Base-by-base conservation (phyloP, 1,139 yeast genomes). In the Fermentozyma sake region DNA sequence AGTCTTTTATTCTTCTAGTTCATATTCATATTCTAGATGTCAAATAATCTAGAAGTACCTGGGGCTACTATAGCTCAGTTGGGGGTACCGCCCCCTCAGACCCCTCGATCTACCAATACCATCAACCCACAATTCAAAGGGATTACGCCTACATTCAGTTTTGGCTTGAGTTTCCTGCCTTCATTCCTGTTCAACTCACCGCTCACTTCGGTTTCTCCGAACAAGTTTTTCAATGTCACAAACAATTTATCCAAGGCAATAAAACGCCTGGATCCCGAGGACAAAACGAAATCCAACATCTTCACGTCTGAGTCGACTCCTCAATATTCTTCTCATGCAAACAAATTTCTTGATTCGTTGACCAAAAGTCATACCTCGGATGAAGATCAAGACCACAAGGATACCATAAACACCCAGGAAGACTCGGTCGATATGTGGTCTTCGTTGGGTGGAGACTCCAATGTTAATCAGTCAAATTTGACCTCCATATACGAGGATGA, bases 151-250 rank as follows among this genome's bases (percentile, higher is more conserved):
- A 51, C 66, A 5, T 63, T 59, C 40, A 52, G 63, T 20, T 62
- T 65, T 39, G 68, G 70, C 5, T 40, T 65, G 18, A 62, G 61
- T 23, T 62, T 65, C 35, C 68, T 61, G 67, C 72, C 72, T 4
- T 58, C 68, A 5, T 63, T 65, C 41, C 61, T 55, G 26, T 60
- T 65, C 39, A 51, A 55, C 29, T 57, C 69, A 4, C 70, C 72
- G 23, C 42, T 57, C 17, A 44, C 48, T 29, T 38, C 57, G 4
- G 46, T 59, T 9, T 61, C 69, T n/a, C 70, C 71, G 2, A 64
- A 57, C 30, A 42, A 58, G 27, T 54, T 61, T 32, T 52, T 62
- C 33, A 56, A 52, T 32, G 43, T 42, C 55, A n/a, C 10, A 4
- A 47, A 46, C 23, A 46, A 40, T 24, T 35, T 54, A 28, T 42